phyloP scores from a whole-genome alignment of 352 stramenopile genomes.

The Pythium angustatum region DNA sequence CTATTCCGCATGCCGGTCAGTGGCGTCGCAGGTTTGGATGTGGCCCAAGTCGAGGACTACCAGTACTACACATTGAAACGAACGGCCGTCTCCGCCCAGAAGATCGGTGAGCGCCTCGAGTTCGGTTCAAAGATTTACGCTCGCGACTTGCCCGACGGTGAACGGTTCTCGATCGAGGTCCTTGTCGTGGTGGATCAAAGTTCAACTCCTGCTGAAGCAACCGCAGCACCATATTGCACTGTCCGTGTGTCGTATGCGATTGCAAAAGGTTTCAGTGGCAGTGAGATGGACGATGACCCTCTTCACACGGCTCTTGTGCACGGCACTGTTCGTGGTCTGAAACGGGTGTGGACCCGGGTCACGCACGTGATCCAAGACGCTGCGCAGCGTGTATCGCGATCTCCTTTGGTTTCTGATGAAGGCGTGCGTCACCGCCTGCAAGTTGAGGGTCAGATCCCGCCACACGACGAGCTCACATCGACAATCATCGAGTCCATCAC shows the following conservation, averaged over 20 bases:
- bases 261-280: neutral
- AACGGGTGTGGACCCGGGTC: constrained; percentile 59
- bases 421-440: constrained; percentile 37
- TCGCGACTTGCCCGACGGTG: constrained; percentile 47
- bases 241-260: constrained; percentile 51
- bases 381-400: constrained; percentile 29
- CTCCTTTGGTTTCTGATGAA: constrained; percentile 22
- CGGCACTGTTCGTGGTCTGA: constrained; percentile 47
- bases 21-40: constrained; percentile 45
- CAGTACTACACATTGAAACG: constrained; percentile 53
- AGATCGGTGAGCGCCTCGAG: constrained; percentile 39
- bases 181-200: constrained; percentile 20
- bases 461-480: constrained; percentile 62
- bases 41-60: constrained; percentile 53
- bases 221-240: neutral
- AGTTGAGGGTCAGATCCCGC: constrained; percentile 45
- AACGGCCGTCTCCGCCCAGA: neutral
- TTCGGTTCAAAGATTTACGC: constrained; percentile 73
- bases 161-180: constrained; percentile 52
- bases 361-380: constrained; percentile 46
- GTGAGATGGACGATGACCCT: constrained; percentile 33
- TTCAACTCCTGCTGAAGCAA: neutral
- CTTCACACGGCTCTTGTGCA: constrained; percentile 35
- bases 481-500: constrained; percentile 52
- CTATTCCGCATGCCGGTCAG: constrained; percentile 58